Conservation (phyloP, 2,329 filamentous ascomycete species). For the Huntiella savannae region DNA sequence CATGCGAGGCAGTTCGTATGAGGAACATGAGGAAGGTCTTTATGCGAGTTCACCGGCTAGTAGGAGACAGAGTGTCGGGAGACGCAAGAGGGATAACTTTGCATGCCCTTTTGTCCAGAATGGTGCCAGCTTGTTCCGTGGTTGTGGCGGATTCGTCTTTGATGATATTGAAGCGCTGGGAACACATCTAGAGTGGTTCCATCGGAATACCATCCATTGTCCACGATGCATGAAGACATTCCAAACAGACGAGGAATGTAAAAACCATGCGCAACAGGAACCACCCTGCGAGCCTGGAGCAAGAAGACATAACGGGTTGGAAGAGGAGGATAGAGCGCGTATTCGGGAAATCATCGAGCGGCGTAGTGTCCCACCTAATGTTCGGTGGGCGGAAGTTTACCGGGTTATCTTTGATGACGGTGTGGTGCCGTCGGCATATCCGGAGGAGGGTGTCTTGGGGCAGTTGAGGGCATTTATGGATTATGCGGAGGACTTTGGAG, state of each 20-base stretch:
- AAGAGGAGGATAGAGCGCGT: neutral
- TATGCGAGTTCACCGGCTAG: neutral
- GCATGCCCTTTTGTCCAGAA: constrained; percentile 9
- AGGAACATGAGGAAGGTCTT: constrained; percentile 2
- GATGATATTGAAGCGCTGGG: constrained; percentile 3
- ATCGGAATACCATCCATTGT: constrained; percentile 9
- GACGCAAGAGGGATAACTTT: neutral
- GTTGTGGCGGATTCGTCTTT: constrained; percentile 9
- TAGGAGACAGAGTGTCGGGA: neutral
- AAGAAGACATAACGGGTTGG: constrained; percentile 4
- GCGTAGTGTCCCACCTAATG: neutral
- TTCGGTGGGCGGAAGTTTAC: constrained; percentile 5
- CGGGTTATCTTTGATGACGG: constrained; percentile 1
- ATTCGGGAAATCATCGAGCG: constrained; percentile 5
- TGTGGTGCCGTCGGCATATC: neutral
- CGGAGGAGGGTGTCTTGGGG: neutral
- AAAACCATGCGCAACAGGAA: constrained; percentile 8
- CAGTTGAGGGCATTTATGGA: constrained; percentile 5
- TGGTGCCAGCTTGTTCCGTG: constrained; percentile 3
- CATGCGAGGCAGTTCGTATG: constrained; percentile 5
- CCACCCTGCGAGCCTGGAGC: constrained; percentile 1
- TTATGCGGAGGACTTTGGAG: neutral
- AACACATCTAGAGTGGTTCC: constrained; percentile 8
- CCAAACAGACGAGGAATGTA: neutral
- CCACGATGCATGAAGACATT: constrained; percentile 9